A percentile compares a stretch with the other conserved stretches of the same genome.
These are phyloP conservation scores for Rhynchosporium secalis DNA, from an alignment of 2,329 filamentous ascomycete species.

Conservation along the genomic window DNA sequence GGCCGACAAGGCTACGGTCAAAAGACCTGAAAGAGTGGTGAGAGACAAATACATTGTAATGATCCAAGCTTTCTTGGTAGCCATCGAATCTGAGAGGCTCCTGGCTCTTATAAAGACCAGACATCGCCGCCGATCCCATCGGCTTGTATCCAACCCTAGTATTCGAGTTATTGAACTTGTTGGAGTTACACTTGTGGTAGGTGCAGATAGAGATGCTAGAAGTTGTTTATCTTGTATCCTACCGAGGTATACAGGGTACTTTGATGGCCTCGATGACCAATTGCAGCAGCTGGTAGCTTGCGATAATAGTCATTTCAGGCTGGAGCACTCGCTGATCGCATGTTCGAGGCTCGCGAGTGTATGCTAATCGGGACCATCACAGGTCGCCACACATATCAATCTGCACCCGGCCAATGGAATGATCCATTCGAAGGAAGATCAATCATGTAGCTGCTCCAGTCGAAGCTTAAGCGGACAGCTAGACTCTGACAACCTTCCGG, in stretches of 20 bases:
- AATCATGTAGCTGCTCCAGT: not conserved
- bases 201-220: not conserved
- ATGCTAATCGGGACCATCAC: no score
- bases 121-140: not conserved
- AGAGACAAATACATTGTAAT: slow-evolving; percentile 26
- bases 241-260: not conserved
- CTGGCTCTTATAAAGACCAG: not conserved
- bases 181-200: not conserved
- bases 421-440: not conserved
- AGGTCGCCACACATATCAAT: no score
- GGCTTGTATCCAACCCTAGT: not conserved
- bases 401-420: slow-evolving; percentile 11
- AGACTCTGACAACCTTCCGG: not conserved
- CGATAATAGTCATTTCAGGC: not conserved
- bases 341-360: not conserved
- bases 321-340: not conserved
- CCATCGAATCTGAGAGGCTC: not conserved
- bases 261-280: not conserved
- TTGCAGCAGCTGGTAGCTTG: not conserved
- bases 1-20: slow-evolving; percentile 16
- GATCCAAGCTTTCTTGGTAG: not conserved
- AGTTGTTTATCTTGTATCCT: not conserved
- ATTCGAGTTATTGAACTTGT: not conserved
- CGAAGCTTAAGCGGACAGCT: not conserved
- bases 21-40: slow-evolving; percentile 18